Percentiles rank a stretch among this genome's conserved stretches.
phyloP scores from a whole-genome alignment of 306 rosid species.

The Mucuna pruriens region DNA sequence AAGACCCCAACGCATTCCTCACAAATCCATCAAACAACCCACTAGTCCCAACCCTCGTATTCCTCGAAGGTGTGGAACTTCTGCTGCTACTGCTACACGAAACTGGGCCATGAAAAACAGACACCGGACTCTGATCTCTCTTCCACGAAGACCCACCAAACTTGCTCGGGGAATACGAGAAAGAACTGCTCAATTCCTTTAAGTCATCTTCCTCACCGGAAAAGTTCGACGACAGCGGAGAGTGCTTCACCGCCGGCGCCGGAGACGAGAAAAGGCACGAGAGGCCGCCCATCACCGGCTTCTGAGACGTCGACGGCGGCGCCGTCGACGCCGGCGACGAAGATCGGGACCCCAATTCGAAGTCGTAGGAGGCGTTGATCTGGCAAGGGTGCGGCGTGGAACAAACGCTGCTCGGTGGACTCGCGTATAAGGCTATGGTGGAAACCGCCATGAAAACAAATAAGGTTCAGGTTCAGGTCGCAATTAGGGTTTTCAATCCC shows the following conservation, averaged over 20 bases:
- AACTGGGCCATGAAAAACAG: constrained; percentile 90
- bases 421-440: constrained; percentile 82
- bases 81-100: constrained; percentile 55
- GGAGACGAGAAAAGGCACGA: constrained; percentile 83
- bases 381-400: constrained; percentile 82
- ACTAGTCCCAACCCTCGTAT: constrained; percentile 24
- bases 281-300: constrained; percentile 74
- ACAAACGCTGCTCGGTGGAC: constrained; percentile 88
- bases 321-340: constrained; percentile 62
- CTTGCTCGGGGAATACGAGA: constrained; percentile 70
- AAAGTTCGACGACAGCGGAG: constrained; percentile 60
- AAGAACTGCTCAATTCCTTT: constrained; percentile 79
- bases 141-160: constrained; percentile 64
- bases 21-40: constrained; percentile 83
- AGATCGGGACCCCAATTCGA: constrained; percentile 78
- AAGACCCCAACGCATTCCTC: constrained; percentile 73
- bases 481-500: constrained; percentile 40
- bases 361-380: constrained; percentile 68
- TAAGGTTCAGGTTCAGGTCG: background rate
- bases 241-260: constrained; percentile 52
- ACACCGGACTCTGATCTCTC: constrained; percentile 85
- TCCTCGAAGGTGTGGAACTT: background rate
- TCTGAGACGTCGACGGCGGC: constrained; percentile 67
- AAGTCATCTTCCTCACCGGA: constrained; percentile 72
- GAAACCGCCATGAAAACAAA: constrained; percentile 70